Evolutionary conservation across 345 rosid species (phyloP).

Genomic region (Euclidium syriacum): DNA sequence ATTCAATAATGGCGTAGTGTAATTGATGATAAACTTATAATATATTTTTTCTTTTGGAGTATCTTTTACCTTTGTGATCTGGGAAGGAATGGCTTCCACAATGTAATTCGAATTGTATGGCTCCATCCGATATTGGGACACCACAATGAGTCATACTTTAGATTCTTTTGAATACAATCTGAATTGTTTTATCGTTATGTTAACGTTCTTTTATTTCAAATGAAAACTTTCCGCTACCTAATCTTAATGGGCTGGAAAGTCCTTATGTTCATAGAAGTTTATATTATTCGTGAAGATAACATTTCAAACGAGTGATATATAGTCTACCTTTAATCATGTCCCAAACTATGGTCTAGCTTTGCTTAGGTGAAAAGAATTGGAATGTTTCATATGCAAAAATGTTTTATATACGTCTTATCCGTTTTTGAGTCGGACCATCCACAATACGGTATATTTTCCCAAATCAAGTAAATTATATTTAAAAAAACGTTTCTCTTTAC

Average conservation of each 20-base stretch:
- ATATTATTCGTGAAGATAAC: not conserved
- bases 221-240: not conserved
- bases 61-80: not conserved
- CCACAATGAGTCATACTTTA: not conserved
- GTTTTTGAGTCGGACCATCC: too few relatives aligned
- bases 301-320: too few relatives aligned
- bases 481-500: too few relatives aligned
- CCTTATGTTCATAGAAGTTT: not conserved
- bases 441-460: too few relatives aligned
- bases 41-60: not conserved
- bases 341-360: too few relatives aligned
- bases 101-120: not conserved
- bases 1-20: too few relatives aligned
- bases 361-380: too few relatives aligned
- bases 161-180: not conserved
- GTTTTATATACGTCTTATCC: too few relatives aligned
- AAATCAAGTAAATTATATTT: too few relatives aligned
- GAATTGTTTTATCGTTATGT: not conserved
- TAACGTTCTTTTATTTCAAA: not conserved
- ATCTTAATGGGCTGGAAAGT: conserved; percentile 8
- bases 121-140: not conserved
- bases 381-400: too few relatives aligned
- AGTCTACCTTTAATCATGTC: too few relatives aligned
- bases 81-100: not conserved
- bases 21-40: too few relatives aligned